Base-by-base conservation (phyloP, 2,329 filamentous ascomycete species). In the Amphichorda felina region DNA sequence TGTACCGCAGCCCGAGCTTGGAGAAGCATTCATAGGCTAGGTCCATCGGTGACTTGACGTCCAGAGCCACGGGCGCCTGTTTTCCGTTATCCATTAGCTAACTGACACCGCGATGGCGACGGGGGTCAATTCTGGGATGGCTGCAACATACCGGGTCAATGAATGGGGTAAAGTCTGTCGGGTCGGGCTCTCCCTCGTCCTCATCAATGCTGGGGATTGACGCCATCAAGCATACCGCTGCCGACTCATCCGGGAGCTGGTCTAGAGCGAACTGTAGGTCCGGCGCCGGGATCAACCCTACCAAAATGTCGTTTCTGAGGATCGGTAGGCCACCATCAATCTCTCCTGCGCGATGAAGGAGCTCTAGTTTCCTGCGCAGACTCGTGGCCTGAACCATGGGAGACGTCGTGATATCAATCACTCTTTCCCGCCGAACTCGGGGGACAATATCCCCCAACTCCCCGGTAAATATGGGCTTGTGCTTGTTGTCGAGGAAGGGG, bases 1-100 rank as follows among this genome's bases (percentile, higher is more conserved):
- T 81, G 56, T 94, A 96, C 41, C 91, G 70, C 44, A 98, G 59
- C 2, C 91, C 91, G 8, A 98, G 67, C 59, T 98, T 98, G 34
- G 85, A 83, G 55, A 96, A 98, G 50, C 87, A 89, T 54, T 98
- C 91, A 49, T 94, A 95, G 4, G 95, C 91, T 27, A 98, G 63
- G 53, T 96, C 88, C 74, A 96, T 88, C 0, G 91, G 85, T 1
- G 82, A 91, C 45, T 79, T 75, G 21, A 94, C 82, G 50, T 98
- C 91, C 17, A 98, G 65, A 10, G 88, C 74, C 11, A 98, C 73
- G 0, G 91, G 91, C 3, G 89, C 82, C 75, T 79, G 30, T n/a
- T 28, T 21, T 14, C 15, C 19, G 36, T 54, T 27, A 52, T 43
- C 21, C n/a, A n/a, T n/a, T 32, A 27, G 28, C 4, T 5, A 13